Base-by-base conservation (phyloP, 2,329 filamentous ascomycete genomes). In the Fusarium paranaense region DNA sequence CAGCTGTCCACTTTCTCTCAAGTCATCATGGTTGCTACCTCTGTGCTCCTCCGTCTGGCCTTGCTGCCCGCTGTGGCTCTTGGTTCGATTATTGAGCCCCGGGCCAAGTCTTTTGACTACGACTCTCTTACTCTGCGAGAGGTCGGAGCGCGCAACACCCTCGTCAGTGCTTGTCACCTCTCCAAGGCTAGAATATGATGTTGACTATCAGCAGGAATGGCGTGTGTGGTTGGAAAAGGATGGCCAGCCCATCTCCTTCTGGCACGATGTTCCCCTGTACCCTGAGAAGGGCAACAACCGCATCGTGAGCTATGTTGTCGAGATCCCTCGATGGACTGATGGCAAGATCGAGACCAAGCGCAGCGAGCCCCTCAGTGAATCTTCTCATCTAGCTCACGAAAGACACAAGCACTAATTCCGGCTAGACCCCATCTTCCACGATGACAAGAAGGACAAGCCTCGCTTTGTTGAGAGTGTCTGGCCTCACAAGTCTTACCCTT, bases 401-500 rank as follows among this genome's bases (percentile, higher is more conserved):
- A 6, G 11, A 16, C 4, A 1, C 2, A 4, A n/a, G 18, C 7
- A 6, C 67, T 76, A 22, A 74, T 13, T 6, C 25, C 2, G 4
- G 4, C 0, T 4, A 83, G 82, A 85, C 64, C 84, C 84, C 42
- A 83, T 85, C 63, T 82, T 82, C 35, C 84, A 85, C 33, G 84
- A 85, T n/a, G 78, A 81, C n/a, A 80, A 81, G 57, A 80, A 83
- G 16, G 74, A 79, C 2, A 70, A 76, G 35, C 81, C 81, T 16
- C 79, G 84, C 27, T 86, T 83, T 25, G 83, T 86, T 14, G 81
- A 83, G 60, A 84, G 79, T 30, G 80, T 85, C 11, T 86, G 83
- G 83, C 84, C 84, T 40, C 83, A 85, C 75, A 85, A 83, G 75
- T 79, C 82, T 0, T 86, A 86, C 40, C 84, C 84, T 0, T 85